Percentiles rank a stretch among this genome's conserved stretches.
These are phyloP conservation scores for Bruguiera hainesii DNA, from an alignment of 441 rosid genomes.

Conservation along the genomic window DNA sequence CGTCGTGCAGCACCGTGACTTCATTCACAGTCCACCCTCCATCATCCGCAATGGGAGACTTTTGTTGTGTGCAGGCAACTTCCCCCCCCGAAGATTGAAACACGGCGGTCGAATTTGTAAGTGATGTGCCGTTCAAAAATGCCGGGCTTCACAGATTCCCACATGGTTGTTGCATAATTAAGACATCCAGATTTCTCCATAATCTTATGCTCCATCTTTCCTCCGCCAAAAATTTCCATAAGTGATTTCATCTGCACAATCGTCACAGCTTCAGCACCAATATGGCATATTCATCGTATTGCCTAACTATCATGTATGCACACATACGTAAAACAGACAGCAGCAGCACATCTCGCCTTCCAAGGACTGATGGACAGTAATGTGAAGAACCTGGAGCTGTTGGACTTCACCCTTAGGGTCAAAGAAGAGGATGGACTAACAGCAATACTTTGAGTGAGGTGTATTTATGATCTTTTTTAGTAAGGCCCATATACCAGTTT, in stretches of 20 bases:
- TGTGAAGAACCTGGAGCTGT: no score
- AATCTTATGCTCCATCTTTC: slow-evolving; percentile 54
- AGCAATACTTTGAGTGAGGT: neutral
- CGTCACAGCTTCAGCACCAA: slow-evolving; percentile 1
- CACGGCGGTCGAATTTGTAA: slow-evolving; percentile 55
- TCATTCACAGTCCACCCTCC: slow-evolving; percentile 69
- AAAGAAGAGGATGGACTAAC: no score
- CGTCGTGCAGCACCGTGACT: slow-evolving; percentile 53
- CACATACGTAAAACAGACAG: neutral
- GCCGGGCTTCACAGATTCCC: slow-evolving; percentile 52
- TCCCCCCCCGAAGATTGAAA: slow-evolving; percentile 83
- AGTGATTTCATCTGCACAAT: slow-evolving; percentile 48
- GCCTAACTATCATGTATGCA: neutral
- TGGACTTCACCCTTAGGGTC: no score
- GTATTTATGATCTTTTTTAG: neutral
- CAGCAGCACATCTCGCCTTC: no score
- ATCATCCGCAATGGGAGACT: slow-evolving; percentile 33
- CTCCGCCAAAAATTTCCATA: slow-evolving; percentile 69
- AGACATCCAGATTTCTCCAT: slow-evolving; percentile 83
- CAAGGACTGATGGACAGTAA: no score
- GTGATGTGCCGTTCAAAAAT: slow-evolving; percentile 49
- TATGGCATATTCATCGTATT: neutral
- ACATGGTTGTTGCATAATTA: slow-evolving; percentile 43
- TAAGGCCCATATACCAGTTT: neutral
- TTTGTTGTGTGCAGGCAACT: slow-evolving; percentile 64